Evolutionary conservation across 2,329 filamentous ascomycete species (phyloP).

Genomic region (Colletotrichum somersetense): DNA sequence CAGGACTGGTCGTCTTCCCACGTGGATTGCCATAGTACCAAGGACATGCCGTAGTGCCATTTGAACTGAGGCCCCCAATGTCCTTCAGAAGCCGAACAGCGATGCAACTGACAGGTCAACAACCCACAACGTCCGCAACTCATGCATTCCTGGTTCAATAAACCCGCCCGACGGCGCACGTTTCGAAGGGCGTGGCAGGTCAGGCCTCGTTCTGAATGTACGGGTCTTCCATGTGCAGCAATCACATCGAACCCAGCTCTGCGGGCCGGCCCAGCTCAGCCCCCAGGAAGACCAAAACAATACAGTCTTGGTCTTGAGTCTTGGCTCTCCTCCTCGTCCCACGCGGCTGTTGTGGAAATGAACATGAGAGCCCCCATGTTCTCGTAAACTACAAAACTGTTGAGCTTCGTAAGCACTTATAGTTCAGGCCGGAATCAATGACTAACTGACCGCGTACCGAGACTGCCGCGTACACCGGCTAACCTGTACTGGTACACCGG

Average conservation of each 20-base stretch:
- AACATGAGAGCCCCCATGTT: background rate
- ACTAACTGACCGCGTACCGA: background rate
- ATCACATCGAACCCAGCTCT: no score
- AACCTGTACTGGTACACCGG: background rate
- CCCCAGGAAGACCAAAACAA: background rate
- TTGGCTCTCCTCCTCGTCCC: background rate
- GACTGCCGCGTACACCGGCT: background rate
- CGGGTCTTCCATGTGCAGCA: no score
- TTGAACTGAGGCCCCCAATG: constrained; percentile 31
- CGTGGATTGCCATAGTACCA: constrained; percentile 25
- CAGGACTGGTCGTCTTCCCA: constrained; percentile 20
- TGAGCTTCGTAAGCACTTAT: background rate
- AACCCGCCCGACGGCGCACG: constrained; percentile 1
- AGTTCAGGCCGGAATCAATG: background rate
- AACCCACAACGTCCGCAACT: constrained; percentile 7
- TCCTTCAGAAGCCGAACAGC: constrained; percentile 1
- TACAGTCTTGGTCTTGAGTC: background rate
- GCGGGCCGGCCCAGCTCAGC: no score
- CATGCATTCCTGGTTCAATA: background rate
- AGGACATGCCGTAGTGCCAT: constrained; percentile 27
- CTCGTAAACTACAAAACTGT: background rate
- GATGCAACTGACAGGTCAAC: background rate
- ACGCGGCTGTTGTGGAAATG: background rate
- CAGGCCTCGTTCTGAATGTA: background rate
- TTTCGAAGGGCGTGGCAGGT: background rate